Percentiles rank a stretch among this genome's conserved stretches.
Conservation (phyloP, 1,139 yeast genomes). For the Taiozyma onychis region DNA sequence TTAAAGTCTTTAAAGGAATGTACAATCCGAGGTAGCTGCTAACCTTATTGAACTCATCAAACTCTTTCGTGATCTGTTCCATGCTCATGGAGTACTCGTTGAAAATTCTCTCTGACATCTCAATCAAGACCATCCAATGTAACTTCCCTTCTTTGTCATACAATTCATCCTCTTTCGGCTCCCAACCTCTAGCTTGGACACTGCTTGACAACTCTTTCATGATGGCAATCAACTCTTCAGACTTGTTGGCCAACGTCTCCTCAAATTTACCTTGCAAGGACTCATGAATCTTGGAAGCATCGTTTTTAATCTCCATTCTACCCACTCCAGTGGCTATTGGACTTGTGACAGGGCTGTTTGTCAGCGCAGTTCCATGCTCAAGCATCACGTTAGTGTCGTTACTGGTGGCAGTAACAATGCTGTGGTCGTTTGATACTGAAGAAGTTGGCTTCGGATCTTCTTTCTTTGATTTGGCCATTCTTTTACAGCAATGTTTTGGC, state of each 20-base stretch:
- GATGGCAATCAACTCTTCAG: constrained; percentile 5
- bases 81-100: constrained; percentile 19
- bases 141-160: constrained; percentile 6
- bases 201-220: constrained; percentile 5
- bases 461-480: background rate
- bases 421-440: constrained; percentile 4
- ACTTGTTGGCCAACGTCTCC: background rate
- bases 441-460: background rate
- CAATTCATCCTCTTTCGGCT: constrained; percentile 1
- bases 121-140: constrained; percentile 21
- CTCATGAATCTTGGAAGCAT: background rate
- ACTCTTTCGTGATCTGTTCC: constrained; percentile 18
- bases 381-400: constrained; percentile 6
- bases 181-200: background rate
- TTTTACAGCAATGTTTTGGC: background rate
- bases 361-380: background rate
- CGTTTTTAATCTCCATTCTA: background rate
- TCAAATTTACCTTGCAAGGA: constrained; percentile 2
- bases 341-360: constrained; percentile 6
- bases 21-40: constrained; percentile 5
- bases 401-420: constrained; percentile 8
- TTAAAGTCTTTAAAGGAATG: background rate
- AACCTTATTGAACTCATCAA: constrained; percentile 22
- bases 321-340: constrained; percentile 5
- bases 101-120: constrained; percentile 19